Evolutionary conservation across 228 moss, liverwort and hornwort species (phyloP).

Genomic region (Sphagnum magellanicum): DNA sequence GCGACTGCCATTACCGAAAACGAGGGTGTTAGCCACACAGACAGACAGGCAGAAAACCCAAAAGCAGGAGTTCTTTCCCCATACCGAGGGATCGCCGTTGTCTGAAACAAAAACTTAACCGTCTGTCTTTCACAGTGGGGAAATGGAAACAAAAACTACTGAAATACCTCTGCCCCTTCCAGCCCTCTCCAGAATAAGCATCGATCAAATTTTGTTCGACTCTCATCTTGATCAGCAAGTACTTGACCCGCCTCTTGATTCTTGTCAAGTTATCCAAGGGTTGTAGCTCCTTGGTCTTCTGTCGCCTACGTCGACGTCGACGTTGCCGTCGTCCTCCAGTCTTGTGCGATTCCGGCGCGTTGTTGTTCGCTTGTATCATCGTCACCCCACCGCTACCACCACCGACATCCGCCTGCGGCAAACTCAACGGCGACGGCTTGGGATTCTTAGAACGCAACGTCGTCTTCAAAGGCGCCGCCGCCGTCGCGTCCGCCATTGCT

Average conservation of each 20-base stretch:
- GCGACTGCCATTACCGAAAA: slow-evolving; percentile 34
- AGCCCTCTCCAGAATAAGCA: slow-evolving; percentile 82
- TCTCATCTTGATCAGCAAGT: slow-evolving; percentile 73
- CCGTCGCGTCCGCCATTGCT: no score
- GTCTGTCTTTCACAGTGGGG: not conserved
- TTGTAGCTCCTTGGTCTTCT: slow-evolving; percentile 14
- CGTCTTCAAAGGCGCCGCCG: no score
- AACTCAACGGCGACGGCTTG: no score
- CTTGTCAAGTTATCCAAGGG: slow-evolving; percentile 59
- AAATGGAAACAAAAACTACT: not conserved
- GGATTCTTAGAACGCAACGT: no score
- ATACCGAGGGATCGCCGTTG: not conserved
- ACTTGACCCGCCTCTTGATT: slow-evolving; percentile 76
- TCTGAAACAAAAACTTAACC: not conserved
- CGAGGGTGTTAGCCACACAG: slow-evolving; percentile 7
- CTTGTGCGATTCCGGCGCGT: slow-evolving; percentile 9
- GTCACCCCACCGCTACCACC: no score
- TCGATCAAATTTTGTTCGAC: slow-evolving; percentile 85
- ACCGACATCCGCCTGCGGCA: no score
- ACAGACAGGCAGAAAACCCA: not conserved
- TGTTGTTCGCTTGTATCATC: no score
- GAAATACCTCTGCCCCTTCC: slow-evolving; percentile 81
- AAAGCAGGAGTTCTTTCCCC: not conserved
- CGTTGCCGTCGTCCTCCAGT: slow-evolving; percentile 18
- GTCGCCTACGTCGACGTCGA: slow-evolving; percentile 24